Evolutionary conservation across 306 rosid genomes (phyloP), one percentile per base, ranked within the genome.

Genomic region (Ormosia emarginata): DNA sequence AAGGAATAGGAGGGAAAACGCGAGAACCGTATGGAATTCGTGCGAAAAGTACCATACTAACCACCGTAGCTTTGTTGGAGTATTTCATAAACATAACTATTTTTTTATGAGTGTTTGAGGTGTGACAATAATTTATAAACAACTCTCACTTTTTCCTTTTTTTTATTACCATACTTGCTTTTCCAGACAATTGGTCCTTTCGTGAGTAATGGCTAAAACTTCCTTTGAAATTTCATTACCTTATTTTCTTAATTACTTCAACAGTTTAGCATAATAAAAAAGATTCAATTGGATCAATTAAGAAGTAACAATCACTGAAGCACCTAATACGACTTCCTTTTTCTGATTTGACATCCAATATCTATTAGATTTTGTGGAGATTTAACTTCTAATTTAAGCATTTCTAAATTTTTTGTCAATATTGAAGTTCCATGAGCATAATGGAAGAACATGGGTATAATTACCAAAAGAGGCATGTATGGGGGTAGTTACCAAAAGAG

Each of bases 51-150:
- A 84, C 81, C 63, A 0, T 57, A 83, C 78, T 68, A 8, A 64
- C 4, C 75, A 57, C 36, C 65, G 58, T 40, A 71, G 80, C 13
- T 3, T 62, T 3, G 71, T 64, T 64, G 47, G n/a, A 69, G 2
- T 0, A 7, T 58, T 18, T 41, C 44, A 75, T 7, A 24, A 40
- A 33, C 7, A 46, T 18, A 11, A 24, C 24, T 24, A 24, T n/a
- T 24, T 24, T 24, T n/a, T n/a, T n/a, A n/a, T n/a, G n/a, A n/a
- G 43, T 94, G 98, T 82, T 86, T 94, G 74, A 94, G 98, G 98
- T 94, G 36, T 71, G 39, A 8, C 76, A 52, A 76, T 46, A 59
- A 39, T 10, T 34, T 47, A 8, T 29, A 36, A 4, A 37, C 66
- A 13, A 10, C 9, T 2, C 39, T 17, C 2, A 33, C 36, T 59